A percentile compares a stretch with the other conserved stretches of the same genome.
phyloP scores from a whole-genome alignment of 257 asterid species.

The Jasminum sambac region DNA sequence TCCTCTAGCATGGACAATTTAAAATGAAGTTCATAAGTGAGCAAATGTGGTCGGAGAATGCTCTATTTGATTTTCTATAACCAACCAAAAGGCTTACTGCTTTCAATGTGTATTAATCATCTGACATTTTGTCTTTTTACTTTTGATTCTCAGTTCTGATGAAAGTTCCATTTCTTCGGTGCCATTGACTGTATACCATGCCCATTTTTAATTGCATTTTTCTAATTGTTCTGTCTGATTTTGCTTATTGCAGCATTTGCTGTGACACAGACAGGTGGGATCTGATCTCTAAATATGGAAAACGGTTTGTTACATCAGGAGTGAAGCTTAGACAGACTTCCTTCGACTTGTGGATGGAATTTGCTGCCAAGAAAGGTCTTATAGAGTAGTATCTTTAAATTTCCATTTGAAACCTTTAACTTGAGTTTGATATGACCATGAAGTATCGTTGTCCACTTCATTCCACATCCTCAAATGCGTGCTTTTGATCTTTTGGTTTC shows the following conservation, averaged over 20 bases:
- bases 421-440: background rate
- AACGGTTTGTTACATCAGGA: conserved; percentile 66
- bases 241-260: conserved; percentile 67
- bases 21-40: conserved; percentile 13
- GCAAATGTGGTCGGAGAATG: conserved; percentile 12
- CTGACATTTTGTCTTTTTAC: conserved; percentile 6
- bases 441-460: background rate
- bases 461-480: conserved; percentile 7
- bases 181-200: conserved; percentile 9
- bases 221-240: conserved; percentile 20
- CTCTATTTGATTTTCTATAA: conserved; percentile 1
- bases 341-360: conserved; percentile 84
- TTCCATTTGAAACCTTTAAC: conserved; percentile 19
- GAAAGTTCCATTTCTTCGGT: background rate
- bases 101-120: conserved; percentile 12
- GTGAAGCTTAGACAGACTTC: conserved; percentile 67
- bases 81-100: background rate
- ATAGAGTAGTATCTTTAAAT: background rate
- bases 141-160: conserved; percentile 4
- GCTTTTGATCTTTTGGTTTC: conserved; percentile 13
- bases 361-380: conserved; percentile 74
- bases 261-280: conserved; percentile 61
- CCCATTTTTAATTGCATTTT: conserved; percentile 17
- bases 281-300: conserved; percentile 66
- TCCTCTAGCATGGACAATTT: conserved; percentile 1